Base-by-base conservation (phyloP, 495 filamentous ascomycete genomes). In the Platismatia glauca region DNA sequence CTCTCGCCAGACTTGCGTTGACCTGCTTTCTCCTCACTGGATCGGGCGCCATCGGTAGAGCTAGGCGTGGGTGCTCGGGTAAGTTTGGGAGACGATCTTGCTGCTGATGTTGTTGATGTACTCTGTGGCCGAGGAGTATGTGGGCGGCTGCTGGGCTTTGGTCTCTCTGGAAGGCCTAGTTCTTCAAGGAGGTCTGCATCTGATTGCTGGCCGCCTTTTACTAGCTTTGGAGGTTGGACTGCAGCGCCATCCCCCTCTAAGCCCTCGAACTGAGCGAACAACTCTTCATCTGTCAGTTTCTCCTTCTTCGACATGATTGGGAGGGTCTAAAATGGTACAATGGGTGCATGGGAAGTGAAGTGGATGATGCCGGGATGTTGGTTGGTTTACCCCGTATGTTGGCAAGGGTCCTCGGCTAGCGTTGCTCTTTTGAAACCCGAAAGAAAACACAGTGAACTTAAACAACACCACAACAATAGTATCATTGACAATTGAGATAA, bases 141-240 rank as follows among this genome's bases (percentile, higher is more conserved):
- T 7, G 93, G 87, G 41, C 93, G 84, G 59, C 85, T 87, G 59
- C 78, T 71, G 5, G 83, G 79, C 38, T 86, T 81, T 67, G 88
- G 82, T 62, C 84, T 78, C 58, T 86, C 84, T 58, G 95, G 84
- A 63, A 86, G 85, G 69, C 89, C 89, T 62, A 98, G 83, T 64
- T 97, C 91, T 55, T 90, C 89, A 44, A 98, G 84, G 59, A 89
- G 80, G 68, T 96, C 91, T 58, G 83, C 75, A 38, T 78, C 78
- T 37, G 75, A 70, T 63, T 84, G 75, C 65, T 81, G 77, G 53
- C 74, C 76, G 56, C 74, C 71, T 53, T 75, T 71, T 59, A 76
- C 70, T 59, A 70, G 67, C 38, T 66, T 66, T 38, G 71, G 58
- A 16, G 71, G 67, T 50, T 83, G 82, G 69, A 83, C 76, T 61